These are phyloP conservation scores for Monilinia laxa DNA, from an alignment of 2,329 filamentous ascomycete species.

Conservation along the genomic window DNA sequence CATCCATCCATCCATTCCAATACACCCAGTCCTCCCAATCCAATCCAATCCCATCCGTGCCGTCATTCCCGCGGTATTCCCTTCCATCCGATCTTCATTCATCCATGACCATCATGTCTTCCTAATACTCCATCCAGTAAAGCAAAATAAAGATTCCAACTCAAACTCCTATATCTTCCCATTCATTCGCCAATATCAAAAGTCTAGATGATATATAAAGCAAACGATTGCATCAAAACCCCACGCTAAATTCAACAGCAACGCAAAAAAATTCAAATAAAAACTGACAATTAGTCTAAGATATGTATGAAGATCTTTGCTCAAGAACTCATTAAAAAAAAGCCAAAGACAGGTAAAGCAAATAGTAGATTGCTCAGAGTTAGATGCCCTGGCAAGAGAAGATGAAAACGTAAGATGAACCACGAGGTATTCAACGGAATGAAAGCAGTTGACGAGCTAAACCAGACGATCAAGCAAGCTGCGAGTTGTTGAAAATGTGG, in stretches of 20 bases:
- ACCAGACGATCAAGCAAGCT: not conserved
- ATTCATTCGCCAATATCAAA: conserved; percentile 15
- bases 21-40: not conserved
- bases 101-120: conserved; percentile 6
- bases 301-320: conserved; percentile 6
- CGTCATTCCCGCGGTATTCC: conserved; percentile 5
- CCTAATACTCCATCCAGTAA: not conserved
- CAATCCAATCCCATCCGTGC: not conserved
- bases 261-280: not conserved
- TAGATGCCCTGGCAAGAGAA: not conserved
- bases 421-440: conserved; percentile 1
- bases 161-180: not conserved
- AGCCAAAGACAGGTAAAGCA: not conserved
- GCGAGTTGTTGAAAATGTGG: not conserved
- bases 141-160: not conserved
- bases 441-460: conserved; percentile 4
- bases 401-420: not conserved
- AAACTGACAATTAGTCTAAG: conserved; percentile 5
- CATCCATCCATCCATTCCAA: not conserved
- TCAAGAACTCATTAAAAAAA: conserved; percentile 5
- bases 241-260: conserved; percentile 16
- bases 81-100: not conserved
- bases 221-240: conserved; percentile 7
- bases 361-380: not conserved
- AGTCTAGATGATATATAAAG: conserved; percentile 15